These are phyloP conservation scores for Kodamaea kakaduensis DNA, from an alignment of 805 yeast species.

Conservation along the genomic window DNA sequence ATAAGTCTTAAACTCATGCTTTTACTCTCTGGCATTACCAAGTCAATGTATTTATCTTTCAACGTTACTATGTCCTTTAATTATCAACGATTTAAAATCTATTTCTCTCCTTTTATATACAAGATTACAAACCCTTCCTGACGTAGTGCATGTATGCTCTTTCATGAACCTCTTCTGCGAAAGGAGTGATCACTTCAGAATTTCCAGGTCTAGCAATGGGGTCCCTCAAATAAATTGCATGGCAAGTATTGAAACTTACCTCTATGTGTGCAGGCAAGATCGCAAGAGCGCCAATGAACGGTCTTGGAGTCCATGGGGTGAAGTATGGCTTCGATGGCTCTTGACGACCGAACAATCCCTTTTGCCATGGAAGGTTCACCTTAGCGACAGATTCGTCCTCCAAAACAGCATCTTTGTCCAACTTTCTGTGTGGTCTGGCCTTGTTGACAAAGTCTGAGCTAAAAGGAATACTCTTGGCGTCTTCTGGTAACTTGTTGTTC, in stretches of 20 bases:
- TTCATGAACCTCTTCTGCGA: conserved; percentile 75
- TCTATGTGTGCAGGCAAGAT: conserved; percentile 90
- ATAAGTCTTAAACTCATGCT: no score
- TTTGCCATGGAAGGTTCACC: conserved; percentile 77
- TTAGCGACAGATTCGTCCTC: conserved; percentile 50
- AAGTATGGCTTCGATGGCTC: conserved; percentile 78
- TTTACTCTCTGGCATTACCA: no score
- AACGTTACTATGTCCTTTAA: no score
- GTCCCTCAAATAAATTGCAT: conserved; percentile 93
- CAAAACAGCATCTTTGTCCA: conserved; percentile 41
- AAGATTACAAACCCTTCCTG: conserved; percentile 54
- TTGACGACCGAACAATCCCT: conserved; percentile 69
- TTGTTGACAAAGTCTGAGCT: conserved; percentile 24
- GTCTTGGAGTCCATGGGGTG: conserved; percentile 96
- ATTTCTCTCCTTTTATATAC: conserved; percentile 3
- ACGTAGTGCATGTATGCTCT: conserved; percentile 93
- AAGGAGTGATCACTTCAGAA: conserved; percentile 92
- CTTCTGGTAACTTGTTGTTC: conserved; percentile 26
- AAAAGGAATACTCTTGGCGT: conserved; percentile 25
- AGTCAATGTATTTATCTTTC: no score
- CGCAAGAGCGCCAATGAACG: conserved; percentile 88
- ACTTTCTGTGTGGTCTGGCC: conserved; percentile 30
- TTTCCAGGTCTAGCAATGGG: conserved; percentile 97
- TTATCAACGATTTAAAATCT: no score
- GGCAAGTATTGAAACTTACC: conserved; percentile 85